phyloP scores from a whole-genome alignment of 106 monocot species.

The Gastrodia elata region DNA sequence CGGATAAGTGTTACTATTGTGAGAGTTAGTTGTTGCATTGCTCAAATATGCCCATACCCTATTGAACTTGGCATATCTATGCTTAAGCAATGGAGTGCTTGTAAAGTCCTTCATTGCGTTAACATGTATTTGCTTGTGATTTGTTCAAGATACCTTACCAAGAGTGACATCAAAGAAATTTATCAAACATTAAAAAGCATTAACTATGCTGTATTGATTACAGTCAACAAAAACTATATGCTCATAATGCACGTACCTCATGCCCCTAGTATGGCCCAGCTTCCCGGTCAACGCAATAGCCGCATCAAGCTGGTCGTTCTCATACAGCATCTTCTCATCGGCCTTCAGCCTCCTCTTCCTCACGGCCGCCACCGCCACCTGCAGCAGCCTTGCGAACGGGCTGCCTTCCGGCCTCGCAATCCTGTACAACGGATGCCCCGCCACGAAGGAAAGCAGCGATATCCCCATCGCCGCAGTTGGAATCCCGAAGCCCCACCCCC shows the following conservation, averaged over 20 bases:
- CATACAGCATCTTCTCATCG: slow-evolving; percentile 34
- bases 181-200: too few species aligned
- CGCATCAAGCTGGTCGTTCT: slow-evolving; percentile 63
- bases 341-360: slow-evolving; percentile 56
- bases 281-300: slow-evolving; percentile 58
- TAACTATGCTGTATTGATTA: too few species aligned
- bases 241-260: slow-evolving; percentile 55
- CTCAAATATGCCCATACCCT: too few species aligned
- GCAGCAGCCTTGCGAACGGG: slow-evolving; percentile 48
- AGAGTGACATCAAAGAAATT: too few species aligned
- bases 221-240: too few species aligned
- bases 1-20: too few species aligned
- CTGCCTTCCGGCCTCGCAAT: slow-evolving; percentile 36
- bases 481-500: slow-evolving; percentile 61
- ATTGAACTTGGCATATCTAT: too few species aligned
- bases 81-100: too few species aligned
- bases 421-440: slow-evolving; percentile 43
- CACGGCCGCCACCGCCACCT: slow-evolving; percentile 49
- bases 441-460: slow-evolving; percentile 34
- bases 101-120: too few species aligned
- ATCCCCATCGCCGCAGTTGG: slow-evolving; percentile 46
- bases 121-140: too few species aligned
- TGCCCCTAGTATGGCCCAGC: slow-evolving; percentile 52
- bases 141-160: too few species aligned
- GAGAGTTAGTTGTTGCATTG: too few species aligned